These are phyloP conservation scores for Dianthus caryophyllus DNA, from an alignment of 148 eudicot species.

Conservation along the genomic window DNA sequence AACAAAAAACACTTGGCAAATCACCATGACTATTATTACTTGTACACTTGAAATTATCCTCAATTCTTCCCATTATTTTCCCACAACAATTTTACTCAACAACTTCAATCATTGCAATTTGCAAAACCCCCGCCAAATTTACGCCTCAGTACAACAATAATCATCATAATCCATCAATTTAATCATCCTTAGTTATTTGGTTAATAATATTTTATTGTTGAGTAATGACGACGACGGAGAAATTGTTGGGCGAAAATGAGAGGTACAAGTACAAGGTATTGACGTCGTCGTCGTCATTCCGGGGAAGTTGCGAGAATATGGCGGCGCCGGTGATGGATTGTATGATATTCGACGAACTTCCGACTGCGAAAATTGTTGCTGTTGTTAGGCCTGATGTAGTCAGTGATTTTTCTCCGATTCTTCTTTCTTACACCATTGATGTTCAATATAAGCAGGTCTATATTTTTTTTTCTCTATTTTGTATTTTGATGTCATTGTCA, in stretches of 20 bases:
- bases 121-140: too few relatives aligned
- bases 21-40: too few relatives aligned
- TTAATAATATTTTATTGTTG: neutral
- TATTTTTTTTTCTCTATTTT: neutral
- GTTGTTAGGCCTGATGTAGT: conserved; percentile 71
- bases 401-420: conserved; percentile 71
- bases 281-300: conserved; percentile 31
- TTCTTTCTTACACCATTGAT: conserved; percentile 73
- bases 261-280: conserved; percentile 23
- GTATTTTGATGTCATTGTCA: neutral
- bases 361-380: conserved; percentile 59
- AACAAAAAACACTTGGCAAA: conserved; percentile 1
- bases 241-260: conserved; percentile 26
- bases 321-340: conserved; percentile 2
- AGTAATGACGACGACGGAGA: conserved; percentile 29
- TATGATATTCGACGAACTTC: conserved; percentile 75
- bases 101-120: too few relatives aligned
- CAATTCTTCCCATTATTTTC: too few relatives aligned
- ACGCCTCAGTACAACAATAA: too few relatives aligned
- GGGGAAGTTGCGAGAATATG: conserved; percentile 25
- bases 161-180: too few relatives aligned
- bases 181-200: too few relatives aligned
- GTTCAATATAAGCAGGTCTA: conserved; percentile 83
- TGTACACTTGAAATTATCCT: too few relatives aligned
- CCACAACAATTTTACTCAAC: too few relatives aligned